Evolutionary conservation across 306 rosid species (phyloP).

Genomic region (Casuarina cunninghamiana): DNA sequence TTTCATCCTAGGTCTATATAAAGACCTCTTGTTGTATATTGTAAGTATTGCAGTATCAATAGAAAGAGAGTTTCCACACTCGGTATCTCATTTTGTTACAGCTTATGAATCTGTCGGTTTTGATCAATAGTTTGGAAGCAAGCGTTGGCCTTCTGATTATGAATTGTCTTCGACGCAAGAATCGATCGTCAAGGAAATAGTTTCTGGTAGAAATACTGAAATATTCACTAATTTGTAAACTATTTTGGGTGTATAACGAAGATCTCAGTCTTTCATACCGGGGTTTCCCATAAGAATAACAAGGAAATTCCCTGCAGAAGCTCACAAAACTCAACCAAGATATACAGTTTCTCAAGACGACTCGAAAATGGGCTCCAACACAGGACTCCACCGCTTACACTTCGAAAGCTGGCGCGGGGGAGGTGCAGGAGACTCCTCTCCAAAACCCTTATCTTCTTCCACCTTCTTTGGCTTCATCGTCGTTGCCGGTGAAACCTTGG

Average conservation of each 20-base stretch:
- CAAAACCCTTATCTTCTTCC: neutral
- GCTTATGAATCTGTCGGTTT: neutral
- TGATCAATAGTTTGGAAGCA: neutral
- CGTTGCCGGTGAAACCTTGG: constrained; percentile 44
- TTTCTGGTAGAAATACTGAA: no score
- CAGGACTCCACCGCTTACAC: constrained; percentile 59
- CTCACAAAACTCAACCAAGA: neutral
- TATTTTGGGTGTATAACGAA: neutral
- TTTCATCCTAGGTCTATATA: no score
- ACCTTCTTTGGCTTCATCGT: neutral
- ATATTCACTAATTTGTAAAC: neutral
- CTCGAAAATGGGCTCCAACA: constrained; percentile 51
- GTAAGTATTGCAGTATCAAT: no score
- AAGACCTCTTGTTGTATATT: no score
- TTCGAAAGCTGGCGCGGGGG: neutral
- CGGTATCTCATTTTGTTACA: no score
- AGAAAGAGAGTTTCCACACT: no score
- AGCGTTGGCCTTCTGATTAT: neutral
- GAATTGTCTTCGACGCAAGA: neutral
- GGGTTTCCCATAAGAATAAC: neutral
- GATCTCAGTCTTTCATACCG: neutral
- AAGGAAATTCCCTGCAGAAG: neutral
- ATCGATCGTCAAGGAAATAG: neutral
- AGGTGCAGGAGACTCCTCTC: constrained; percentile 2
- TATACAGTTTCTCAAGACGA: neutral